Evolutionary conservation across 2,329 filamentous ascomycete genomes (phyloP), one percentile per base, ranked within the genome.

Genomic region (Sphaerostilbella broomeana): DNA sequence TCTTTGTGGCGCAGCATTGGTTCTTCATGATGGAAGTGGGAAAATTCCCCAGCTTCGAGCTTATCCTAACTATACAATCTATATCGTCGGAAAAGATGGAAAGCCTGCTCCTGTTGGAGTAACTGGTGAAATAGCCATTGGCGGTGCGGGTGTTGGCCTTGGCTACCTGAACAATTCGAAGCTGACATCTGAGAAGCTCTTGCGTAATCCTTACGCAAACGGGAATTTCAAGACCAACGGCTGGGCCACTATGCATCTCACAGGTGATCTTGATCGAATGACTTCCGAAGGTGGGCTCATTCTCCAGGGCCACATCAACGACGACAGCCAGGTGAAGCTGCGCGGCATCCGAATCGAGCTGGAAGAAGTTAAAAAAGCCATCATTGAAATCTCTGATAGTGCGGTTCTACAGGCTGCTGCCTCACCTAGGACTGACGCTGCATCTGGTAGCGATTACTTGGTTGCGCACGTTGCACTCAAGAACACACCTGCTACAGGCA

Each of bases 341-440:
- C 54, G 58, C 1, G 67, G 66, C 0, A 32, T 64, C 6, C 56
- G 66, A 1, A 61, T 72, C 17, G 70, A 75, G 6, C 51, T 75
- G 1, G 44, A 50, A 3, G 71, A 74, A 2, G 40, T 61, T 3
- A 54, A 53, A 27, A 39, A 35, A 11, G 45, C 40, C 4, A 47
- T 59, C 3, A 9, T 56, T 19, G 13, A 42, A 13, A 32, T 46
- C 3, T 36, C 43, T 1, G n/a, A 44, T 1, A 51, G 44, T 0
- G 25, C 21, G 3, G 15, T 58, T 1, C 4, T 22, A 2, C 46
- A 50, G 8, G 52, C 42, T 5, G 44, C 51, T 2, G 54, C 52
- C 0, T 44, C 52, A 4, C 24, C 48, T 2, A 49, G 47, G 8
- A 25, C 33, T 19, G 29, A 42, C 35, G 35, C 45, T 3, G 12